Evolutionary conservation across 108 stramenopile genomes (phyloP), one percentile per base, ranked within the genome.

Genomic region (Discostella pseudostelligera): DNA sequence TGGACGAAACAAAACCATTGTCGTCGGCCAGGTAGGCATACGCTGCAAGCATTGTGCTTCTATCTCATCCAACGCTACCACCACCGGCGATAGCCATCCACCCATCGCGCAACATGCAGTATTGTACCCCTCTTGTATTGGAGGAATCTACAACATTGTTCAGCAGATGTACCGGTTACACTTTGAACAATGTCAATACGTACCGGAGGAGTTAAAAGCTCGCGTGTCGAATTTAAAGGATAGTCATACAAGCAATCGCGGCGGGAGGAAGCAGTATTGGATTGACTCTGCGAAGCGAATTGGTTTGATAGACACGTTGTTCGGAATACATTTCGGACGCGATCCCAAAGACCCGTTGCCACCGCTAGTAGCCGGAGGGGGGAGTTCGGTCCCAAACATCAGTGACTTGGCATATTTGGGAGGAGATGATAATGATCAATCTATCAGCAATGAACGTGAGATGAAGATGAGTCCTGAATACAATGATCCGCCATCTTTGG

Each of bases 211-310:
- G 14, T 75, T 94, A 25, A 76, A 81, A 22, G 17, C 45, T 12
- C 87, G 82, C 39, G 83, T 94, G 32, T 81, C 81, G 20, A 58
- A 42, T 8, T 71, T 93, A 9, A 86, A 88, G 54, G 62, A 84
- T 28, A 47, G 29, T 39, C 84, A 83, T 20, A 85, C 82, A 36
- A 80, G 78, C 21, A 87, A 85, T 62, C 84, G 92, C 28, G 92
- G 92, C 22, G 89, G 92, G 20, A 70, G 92, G 36, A 94, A 94
- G 70, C 92, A 94, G 47, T 94, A 94, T 54, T 94, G 92, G 92
- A 77, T 87, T 36, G 92, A 94, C 51, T 87, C 86, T 2, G 92
- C 89, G 9, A 90, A 83, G 56, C 83, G 89, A 28, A 62, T 89
- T 14, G 92, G 92, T 16, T 48, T 94, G 53, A 79, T 81, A 5